Evolutionary conservation across 768 basidiomycete species (phyloP), one percentile per base, ranked within the genome.

Genomic region (Auricularia heimuer): DNA sequence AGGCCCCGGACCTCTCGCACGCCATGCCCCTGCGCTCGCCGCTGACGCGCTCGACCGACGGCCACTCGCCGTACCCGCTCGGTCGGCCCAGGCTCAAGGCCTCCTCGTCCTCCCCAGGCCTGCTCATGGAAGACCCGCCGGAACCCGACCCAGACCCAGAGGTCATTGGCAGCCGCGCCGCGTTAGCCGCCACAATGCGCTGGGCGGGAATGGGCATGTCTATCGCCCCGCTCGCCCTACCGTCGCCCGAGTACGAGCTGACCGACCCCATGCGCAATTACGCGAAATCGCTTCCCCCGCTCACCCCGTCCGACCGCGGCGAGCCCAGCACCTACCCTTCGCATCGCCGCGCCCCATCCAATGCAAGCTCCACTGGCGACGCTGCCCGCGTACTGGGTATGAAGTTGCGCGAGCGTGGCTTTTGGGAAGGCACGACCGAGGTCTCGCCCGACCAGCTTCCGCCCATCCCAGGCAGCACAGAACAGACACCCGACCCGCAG

Each of bases 211-310:
- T 89, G 10, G 81, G 88, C 29, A 86, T 92, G 10, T 85, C 91
- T 69, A 85, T 98, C 64, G 87, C 92, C 0, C 94, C 94, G 0
- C 80, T 98, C 33, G 87, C 91, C 0, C 80, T 95, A 0, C 94
- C 94, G 2, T 92, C 89, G 11, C 94, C 94, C 0, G 94, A 98
- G 71, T 87, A 90, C 69, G 94, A 97, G 71, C 82, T 96, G 33
- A 88, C 88, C 10, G 94, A 97, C 75, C 94, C 94, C 0, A 87
- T 97, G 85, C 85, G 90, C 44, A 29, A 60, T 34, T 60, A 60
- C 29, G 24, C 14, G 24, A 60, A 34, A 35, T 37, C 37, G 36
- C 56, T 64, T 8, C 56, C 56, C 11, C 56, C 56, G 34, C 56
- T 24, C 24, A 60, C 56, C 12, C 56, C 56, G 2, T 14, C 47